phyloP scores from a whole-genome alignment of 345 rosid species.

The Trapa incisa region DNA sequence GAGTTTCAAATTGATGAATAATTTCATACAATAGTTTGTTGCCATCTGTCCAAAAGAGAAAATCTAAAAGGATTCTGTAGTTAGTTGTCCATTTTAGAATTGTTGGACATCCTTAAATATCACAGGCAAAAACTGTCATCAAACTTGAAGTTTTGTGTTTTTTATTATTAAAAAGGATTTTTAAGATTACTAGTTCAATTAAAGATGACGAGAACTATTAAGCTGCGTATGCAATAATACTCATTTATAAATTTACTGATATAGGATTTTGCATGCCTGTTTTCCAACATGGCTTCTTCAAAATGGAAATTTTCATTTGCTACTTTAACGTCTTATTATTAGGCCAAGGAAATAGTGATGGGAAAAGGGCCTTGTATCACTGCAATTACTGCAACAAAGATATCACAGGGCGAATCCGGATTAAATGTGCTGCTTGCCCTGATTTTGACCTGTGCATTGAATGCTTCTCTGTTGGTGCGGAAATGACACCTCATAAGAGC shows the following conservation, averaged over 20 bases:
- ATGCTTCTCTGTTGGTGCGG: constrained; percentile 93
- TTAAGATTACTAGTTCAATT: background rate
- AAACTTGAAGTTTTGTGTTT: background rate
- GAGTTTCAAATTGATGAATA: background rate
- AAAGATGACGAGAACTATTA: background rate
- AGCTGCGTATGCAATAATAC: background rate
- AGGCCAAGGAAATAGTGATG: constrained; percentile 74
- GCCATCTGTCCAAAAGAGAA: background rate
- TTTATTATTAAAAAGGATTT: background rate
- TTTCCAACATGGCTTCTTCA: constrained; percentile 4
- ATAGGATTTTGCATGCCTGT: background rate
- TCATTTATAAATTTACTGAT: background rate
- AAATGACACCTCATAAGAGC: constrained; percentile 79
- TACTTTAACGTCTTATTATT: constrained; percentile 11
- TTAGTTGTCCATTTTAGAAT: background rate
- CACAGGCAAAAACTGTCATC: background rate
- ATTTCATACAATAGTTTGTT: background rate
- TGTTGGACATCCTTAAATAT: background rate
- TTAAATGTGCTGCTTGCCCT: constrained; percentile 85
- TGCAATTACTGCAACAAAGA: constrained; percentile 98
- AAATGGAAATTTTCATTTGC: background rate
- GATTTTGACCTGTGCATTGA: constrained; percentile 95
- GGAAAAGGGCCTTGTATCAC: constrained; percentile 79
- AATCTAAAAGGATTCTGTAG: background rate
- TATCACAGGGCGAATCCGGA: constrained; percentile 75